Evolutionary conservation across 352 stramenopile genomes (phyloP).

Genomic region (Blastocystis sp.): DNA sequence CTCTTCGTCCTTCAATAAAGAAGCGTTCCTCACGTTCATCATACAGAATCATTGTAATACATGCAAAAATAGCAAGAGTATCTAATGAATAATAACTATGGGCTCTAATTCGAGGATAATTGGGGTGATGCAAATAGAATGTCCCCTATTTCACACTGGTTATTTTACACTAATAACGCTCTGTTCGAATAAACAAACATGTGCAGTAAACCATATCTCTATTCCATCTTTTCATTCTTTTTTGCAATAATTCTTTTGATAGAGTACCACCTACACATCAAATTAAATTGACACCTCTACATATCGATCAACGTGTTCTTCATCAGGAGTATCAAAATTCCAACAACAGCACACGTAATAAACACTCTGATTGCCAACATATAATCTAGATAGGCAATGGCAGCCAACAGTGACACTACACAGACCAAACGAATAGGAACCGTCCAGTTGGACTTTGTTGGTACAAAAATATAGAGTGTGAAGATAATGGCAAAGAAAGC

Average conservation of each 20-base stretch:
- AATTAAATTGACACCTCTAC: background rate
- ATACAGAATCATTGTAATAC: background rate
- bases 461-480: slow-evolving; percentile 15
- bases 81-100: too few relatives aligned
- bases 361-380: background rate
- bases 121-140: too few relatives aligned
- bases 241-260: too few relatives aligned
- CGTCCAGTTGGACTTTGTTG: background rate
- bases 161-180: too few relatives aligned
- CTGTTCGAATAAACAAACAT: too few relatives aligned
- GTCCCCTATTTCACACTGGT: too few relatives aligned
- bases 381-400: background rate
- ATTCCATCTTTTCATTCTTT: too few relatives aligned
- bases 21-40: background rate
- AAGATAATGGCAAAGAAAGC: background rate
- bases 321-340: background rate
- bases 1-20: background rate
- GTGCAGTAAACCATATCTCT: too few relatives aligned
- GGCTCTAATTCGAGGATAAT: too few relatives aligned
- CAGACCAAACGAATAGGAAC: slow-evolving; percentile 4
- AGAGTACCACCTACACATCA: too few relatives aligned
- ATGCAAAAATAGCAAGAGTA: too few relatives aligned
- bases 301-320: background rate
- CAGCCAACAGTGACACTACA: background rate
- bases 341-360: background rate